Percentiles rank a stretch among this genome's conserved stretches.
These are phyloP conservation scores for Fraxinus latifolia DNA, from an alignment of 305 asterid genomes.

Conservation along the genomic window DNA sequence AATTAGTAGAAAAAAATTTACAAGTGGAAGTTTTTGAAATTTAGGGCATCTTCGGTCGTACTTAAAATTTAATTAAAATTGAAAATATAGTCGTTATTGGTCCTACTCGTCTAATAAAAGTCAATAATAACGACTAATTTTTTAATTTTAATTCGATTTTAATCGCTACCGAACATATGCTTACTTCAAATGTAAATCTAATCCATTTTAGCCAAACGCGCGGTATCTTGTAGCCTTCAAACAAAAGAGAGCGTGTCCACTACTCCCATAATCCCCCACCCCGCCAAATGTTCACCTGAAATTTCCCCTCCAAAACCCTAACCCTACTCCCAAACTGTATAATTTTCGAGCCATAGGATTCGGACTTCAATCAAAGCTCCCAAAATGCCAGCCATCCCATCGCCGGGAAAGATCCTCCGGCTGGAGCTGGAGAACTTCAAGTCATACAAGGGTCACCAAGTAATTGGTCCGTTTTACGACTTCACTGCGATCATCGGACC, in stretches of 20 bases:
- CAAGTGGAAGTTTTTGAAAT: background rate
- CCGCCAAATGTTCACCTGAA: slow-evolving; percentile 31
- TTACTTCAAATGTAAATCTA: background rate
- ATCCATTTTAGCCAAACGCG: background rate
- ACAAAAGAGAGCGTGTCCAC: background rate
- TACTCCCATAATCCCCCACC: background rate
- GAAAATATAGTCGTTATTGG: too few species aligned
- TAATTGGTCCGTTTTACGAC: slow-evolving; percentile 87
- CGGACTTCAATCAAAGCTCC: slow-evolving; percentile 22
- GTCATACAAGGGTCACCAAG: slow-evolving; percentile 86
- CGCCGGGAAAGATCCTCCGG: slow-evolving; percentile 77
- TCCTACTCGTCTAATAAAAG: too few species aligned
- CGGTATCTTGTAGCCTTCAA: background rate
- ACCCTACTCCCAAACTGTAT: slow-evolving; percentile 29
- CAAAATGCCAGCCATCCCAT: slow-evolving; percentile 44
- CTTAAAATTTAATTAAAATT: too few species aligned
- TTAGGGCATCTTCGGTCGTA: too few species aligned
- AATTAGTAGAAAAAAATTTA: background rate
- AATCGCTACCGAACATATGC: too few species aligned
- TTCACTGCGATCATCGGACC: slow-evolving; percentile 97
- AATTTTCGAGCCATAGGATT: slow-evolving; percentile 22
- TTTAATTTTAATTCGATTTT: too few species aligned
- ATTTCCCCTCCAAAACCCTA: slow-evolving; percentile 17
- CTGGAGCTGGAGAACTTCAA: slow-evolving; percentile 86
- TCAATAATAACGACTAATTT: too few species aligned